Evolutionary conservation across 352 stramenopile genomes (phyloP).

Genomic region (Blastocystis hominis): DNA sequence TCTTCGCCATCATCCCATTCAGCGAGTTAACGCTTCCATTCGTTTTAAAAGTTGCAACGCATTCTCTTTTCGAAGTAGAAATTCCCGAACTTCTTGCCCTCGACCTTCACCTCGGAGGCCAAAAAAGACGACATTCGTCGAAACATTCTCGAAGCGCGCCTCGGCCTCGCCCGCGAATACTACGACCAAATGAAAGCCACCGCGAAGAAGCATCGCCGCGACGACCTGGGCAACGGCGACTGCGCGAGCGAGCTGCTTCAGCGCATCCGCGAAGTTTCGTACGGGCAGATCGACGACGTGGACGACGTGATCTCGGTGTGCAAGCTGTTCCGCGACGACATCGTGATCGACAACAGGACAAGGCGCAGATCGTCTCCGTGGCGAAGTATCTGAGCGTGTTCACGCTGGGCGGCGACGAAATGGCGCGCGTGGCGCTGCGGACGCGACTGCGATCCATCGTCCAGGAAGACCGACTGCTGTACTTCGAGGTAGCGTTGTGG

Average conservation of each 20-base stretch:
- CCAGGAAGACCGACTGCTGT: constrained; percentile 35
- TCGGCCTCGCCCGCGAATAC: constrained; percentile 34
- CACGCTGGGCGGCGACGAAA: constrained; percentile 18
- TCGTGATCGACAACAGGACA: constrained; percentile 28
- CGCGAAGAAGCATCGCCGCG: constrained; percentile 6
- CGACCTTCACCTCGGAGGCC: constrained; percentile 51
- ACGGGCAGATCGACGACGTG: background rate
- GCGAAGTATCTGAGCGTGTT: constrained; percentile 27
- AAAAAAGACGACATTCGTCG: constrained; percentile 31
- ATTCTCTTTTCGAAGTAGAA: background rate
- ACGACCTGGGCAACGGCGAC: background rate
- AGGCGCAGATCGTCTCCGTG: constrained; percentile 9
- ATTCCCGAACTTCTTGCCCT: constrained; percentile 56
- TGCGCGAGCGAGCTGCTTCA: background rate
- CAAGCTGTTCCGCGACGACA: constrained; percentile 26
- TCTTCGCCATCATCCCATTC: constrained; percentile 55
- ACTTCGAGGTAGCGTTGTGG: constrained; percentile 14
- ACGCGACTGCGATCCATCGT: background rate
- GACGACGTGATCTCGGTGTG: constrained; percentile 19
- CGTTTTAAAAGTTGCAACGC: background rate
- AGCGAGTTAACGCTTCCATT: constrained; percentile 49
- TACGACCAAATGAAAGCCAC: constrained; percentile 33
- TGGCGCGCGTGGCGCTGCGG: constrained; percentile 1
- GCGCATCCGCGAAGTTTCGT: background rate
- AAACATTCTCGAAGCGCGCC: constrained; percentile 22